These are phyloP conservation scores for Bipolaris zeicola DNA, from an alignment of 2,329 filamentous ascomycete genomes.

Conservation along the genomic window DNA sequence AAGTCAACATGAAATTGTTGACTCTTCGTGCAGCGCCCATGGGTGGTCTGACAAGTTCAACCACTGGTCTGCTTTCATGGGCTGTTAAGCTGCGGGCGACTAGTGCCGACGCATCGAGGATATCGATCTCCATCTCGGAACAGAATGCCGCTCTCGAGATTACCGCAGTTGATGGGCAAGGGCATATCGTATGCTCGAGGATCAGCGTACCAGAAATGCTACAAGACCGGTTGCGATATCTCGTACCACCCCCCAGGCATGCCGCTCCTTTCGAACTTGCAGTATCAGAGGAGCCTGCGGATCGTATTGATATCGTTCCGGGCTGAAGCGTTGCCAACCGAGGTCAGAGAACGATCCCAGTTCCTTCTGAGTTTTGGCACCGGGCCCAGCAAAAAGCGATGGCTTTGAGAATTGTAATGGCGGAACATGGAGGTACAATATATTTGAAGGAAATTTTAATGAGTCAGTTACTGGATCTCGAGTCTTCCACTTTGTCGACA, in stretches of 20 bases:
- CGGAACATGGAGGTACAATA: not conserved
- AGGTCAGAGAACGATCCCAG: not conserved
- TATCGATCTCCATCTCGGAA: constrained; percentile 25
- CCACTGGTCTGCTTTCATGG: constrained; percentile 10
- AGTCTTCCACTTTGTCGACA: not conserved
- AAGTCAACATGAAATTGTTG: constrained; percentile 18
- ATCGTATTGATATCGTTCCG: constrained; percentile 8
- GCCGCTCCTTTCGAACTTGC: constrained; percentile 5
- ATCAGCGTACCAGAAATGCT: constrained; percentile 24
- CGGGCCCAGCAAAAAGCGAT: not conserved
- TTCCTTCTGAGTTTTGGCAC: not conserved
- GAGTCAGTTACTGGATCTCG: not conserved
- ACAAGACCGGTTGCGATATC: not conserved
- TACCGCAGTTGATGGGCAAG: constrained; percentile 24
- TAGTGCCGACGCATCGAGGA: constrained; percentile 9
- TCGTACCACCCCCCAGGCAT: not conserved
- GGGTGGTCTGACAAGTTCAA: constrained; percentile 22
- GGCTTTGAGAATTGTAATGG: not conserved
- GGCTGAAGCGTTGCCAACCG: not conserved
- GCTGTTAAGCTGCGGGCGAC: constrained; percentile 9
- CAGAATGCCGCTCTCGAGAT: constrained; percentile 19
- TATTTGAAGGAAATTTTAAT: not conserved
- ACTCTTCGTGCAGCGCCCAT: constrained; percentile 13
- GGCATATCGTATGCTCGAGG: constrained; percentile 18
- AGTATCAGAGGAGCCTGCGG: not conserved